Evolutionary conservation across 495 filamentous ascomycete species (phyloP).

Genomic region (Podospora conica): DNA sequence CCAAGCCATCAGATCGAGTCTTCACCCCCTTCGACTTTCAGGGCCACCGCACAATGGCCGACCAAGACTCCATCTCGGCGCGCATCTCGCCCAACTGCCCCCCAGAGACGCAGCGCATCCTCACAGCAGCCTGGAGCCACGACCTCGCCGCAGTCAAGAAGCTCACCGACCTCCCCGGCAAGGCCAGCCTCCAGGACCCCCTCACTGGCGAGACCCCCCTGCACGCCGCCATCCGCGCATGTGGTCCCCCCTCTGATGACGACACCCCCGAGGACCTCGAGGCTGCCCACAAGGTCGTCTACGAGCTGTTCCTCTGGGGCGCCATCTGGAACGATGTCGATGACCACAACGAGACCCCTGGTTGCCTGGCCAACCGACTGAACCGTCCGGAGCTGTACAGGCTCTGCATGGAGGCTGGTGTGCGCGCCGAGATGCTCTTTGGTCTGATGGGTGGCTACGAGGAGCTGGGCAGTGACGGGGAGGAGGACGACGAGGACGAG

Average conservation of each 20-base stretch:
- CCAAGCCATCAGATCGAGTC: too few species aligned
- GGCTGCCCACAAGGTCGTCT: conserved; percentile 57
- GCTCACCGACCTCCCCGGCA: conserved; percentile 58
- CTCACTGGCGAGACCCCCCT: conserved; percentile 82
- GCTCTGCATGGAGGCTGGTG: conserved; percentile 82
- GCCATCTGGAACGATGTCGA: conserved; percentile 98
- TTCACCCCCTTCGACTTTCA: too few species aligned
- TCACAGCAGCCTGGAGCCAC: conserved; percentile 79
- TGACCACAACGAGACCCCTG: conserved; percentile 77
- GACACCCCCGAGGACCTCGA: conserved; percentile 44
- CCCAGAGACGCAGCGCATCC: conserved; percentile 47
- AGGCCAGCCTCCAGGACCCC: conserved; percentile 72
- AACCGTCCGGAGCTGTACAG: conserved; percentile 71
- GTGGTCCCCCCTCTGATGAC: conserved; percentile 46
- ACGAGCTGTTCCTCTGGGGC: conserved; percentile 73
- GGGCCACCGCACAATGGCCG: conserved; percentile 15
- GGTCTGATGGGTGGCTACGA: conserved; percentile 72
- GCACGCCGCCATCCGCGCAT: conserved; percentile 84
- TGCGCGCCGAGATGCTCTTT: conserved; percentile 82
- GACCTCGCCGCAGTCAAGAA: conserved; percentile 66
- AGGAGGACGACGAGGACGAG: conserved; percentile 53
- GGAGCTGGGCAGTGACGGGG: conserved; percentile 55
- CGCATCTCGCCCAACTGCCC: conserved; percentile 45
- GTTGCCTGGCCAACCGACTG: conserved; percentile 72
- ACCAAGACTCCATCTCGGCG: conserved; percentile 36